These are phyloP conservation scores for Rhexocercosporidium sp. DNA, from an alignment of 2,329 filamentous ascomycete genomes.

Conservation along the genomic window DNA sequence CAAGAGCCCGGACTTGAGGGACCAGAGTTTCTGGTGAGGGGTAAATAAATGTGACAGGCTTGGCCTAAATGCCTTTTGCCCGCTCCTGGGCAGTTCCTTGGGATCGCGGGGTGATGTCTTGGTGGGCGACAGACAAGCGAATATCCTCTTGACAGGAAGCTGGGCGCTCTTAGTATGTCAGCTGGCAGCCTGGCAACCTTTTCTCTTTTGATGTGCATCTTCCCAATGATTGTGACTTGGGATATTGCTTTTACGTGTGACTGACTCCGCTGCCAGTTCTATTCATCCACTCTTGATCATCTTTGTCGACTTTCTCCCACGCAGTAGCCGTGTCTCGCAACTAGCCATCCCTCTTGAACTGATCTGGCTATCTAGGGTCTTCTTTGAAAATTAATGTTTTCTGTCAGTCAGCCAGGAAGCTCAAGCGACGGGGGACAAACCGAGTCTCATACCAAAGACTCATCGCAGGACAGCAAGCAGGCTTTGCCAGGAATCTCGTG, in stretches of 20 bases:
- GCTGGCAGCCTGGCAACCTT: too few relatives aligned
- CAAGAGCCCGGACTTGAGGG: neutral
- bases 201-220: too few relatives aligned
- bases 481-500: neutral
- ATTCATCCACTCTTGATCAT: neutral
- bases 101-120: slow-evolving; percentile 4
- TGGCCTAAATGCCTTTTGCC: neutral
- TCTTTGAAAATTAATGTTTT: neutral
- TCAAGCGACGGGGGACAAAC: neutral
- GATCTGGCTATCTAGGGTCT: neutral
- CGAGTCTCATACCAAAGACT: neutral
- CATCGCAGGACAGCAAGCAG: neutral
- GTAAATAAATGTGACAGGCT: neutral
- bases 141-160: neutral
- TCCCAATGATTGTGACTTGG: too few relatives aligned
- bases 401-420: too few relatives aligned
- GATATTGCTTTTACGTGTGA: too few relatives aligned
- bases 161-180: neutral
- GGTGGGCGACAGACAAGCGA: neutral
- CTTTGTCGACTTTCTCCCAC: neutral
- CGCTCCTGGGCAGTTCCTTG: neutral
- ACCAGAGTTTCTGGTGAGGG: neutral
- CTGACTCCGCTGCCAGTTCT: neutral
- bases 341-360: neutral
- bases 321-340: too few relatives aligned